Conservation (phyloP, 1,284 basidiomycete species). For the Leucoagaricus sp. region DNA sequence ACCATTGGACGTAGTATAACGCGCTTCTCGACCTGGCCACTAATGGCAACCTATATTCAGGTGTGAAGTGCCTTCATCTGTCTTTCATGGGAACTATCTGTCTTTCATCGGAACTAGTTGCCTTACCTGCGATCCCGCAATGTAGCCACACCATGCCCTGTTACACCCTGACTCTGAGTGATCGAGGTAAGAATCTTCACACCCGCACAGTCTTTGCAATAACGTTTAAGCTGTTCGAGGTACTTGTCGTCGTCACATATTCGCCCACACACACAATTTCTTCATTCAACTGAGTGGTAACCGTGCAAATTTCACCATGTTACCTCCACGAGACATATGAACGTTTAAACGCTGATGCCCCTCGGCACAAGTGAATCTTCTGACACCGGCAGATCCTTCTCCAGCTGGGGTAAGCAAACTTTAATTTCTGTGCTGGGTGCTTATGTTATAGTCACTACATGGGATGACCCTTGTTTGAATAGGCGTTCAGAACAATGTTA, state of each 20-base stretch:
- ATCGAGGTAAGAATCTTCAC: background rate
- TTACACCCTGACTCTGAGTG: background rate
- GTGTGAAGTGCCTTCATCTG: no score
- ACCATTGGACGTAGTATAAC: conserved; percentile 39
- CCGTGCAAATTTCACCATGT: background rate
- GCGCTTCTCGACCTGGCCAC: conserved; percentile 49
- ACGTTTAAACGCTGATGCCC: no score
- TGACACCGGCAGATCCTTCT: conserved; percentile 3
- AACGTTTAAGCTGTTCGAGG: background rate
- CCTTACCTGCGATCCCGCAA: background rate
- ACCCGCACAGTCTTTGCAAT: background rate
- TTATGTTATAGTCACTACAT: conserved; percentile 5
- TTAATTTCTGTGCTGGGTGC: background rate
- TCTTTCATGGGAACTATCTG: no score
- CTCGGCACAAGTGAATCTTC: background rate
- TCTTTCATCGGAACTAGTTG: no score
- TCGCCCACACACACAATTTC: background rate
- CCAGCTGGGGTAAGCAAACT: background rate
- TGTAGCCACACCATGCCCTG: background rate
- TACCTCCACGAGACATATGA: background rate
- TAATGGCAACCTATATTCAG: conserved; percentile 43
- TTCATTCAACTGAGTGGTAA: background rate
- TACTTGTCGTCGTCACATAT: background rate
- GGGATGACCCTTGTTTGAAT: conserved; percentile 3
- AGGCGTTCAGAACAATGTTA: background rate